A percentile compares a stretch with the other conserved stretches of the same genome.
Evolutionary conservation across 2,329 filamentous ascomycete species (phyloP).

Genomic region (Pseudogymnoascus sp.): DNA sequence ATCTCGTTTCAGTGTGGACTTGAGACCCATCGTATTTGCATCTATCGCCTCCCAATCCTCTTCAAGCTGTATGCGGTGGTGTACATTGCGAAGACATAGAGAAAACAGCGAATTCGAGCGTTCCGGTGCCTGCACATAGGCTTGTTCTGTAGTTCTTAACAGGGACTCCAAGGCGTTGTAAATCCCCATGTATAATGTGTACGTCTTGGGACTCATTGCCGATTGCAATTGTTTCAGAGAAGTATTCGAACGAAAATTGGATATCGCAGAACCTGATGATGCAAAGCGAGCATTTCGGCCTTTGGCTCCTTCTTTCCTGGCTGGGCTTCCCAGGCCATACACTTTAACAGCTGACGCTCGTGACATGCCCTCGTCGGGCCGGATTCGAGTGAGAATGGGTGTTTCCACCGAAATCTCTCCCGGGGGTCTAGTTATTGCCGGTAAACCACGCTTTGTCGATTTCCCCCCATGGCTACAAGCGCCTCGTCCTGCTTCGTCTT

Average conservation of each 20-base stretch:
- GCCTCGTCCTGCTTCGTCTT: not conserved
- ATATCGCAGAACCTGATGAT: not conserved
- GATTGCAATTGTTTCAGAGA: not conserved
- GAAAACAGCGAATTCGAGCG: slow-evolving; percentile 33
- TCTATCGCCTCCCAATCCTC: slow-evolving; percentile 34
- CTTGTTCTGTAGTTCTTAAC: slow-evolving; percentile 27
- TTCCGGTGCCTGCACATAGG: not conserved
- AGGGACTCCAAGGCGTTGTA: slow-evolving; percentile 37
- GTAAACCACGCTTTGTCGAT: not conserved
- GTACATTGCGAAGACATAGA: slow-evolving; percentile 41
- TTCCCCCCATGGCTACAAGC: not conserved
- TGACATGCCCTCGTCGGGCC: not conserved
- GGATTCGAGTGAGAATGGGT: slow-evolving; percentile 23
- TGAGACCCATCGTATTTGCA: slow-evolving; percentile 31
- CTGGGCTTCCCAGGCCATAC: not conserved
- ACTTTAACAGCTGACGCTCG: not conserved
- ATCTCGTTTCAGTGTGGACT: slow-evolving; percentile 28
- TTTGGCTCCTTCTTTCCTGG: not conserved
- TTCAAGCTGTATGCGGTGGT: slow-evolving; percentile 38
- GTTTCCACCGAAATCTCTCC: slow-evolving; percentile 26
- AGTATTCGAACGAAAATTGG: not conserved
- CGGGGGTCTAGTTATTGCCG: slow-evolving; percentile 11
- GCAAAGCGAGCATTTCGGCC: not conserved
- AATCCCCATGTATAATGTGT: slow-evolving; percentile 36
- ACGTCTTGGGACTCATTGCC: slow-evolving; percentile 11